These are phyloP conservation scores for Aurantiochytrium sp. DNA, from an alignment of 108 stramenopile genomes.

Conservation along the genomic window DNA sequence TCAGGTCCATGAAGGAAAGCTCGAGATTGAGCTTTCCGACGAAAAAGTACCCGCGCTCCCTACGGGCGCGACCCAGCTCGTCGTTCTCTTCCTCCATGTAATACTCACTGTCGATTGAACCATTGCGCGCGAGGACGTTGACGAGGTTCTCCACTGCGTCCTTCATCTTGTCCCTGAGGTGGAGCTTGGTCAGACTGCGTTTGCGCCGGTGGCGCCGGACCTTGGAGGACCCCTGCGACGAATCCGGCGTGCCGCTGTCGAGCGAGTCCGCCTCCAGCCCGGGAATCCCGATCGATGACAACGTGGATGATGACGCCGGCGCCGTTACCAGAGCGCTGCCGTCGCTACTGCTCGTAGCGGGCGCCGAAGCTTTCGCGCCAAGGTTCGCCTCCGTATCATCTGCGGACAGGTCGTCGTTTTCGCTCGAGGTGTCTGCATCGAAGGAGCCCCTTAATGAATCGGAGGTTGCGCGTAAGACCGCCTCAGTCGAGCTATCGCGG, in stretches of 20 bases:
- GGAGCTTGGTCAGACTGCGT: slow-evolving; percentile 1
- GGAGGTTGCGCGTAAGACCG: not conserved
- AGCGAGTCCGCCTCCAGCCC: no score
- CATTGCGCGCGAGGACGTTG: slow-evolving; percentile 4
- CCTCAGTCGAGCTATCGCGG: not conserved
- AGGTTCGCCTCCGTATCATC: no score
- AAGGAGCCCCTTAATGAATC: no score
- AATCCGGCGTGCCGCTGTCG: not conserved
- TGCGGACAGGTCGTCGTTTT: not conserved
- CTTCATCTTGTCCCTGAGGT: not conserved
- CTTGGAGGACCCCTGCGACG: not conserved
- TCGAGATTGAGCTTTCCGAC: not conserved
- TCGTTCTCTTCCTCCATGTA: not conserved
- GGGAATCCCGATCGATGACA: no score
- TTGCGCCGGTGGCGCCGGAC: not conserved
- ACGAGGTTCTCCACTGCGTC: slow-evolving; percentile 8
- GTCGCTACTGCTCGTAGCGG: no score
- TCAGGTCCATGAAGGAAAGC: not conserved
- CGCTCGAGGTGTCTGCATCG: not conserved
- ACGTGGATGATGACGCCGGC: no score
- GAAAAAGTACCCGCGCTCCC: not conserved
- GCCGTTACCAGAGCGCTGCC: no score
- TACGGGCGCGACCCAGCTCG: not conserved
- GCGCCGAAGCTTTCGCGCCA: no score
- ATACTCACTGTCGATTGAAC: not conserved